Percentiles rank a stretch among this genome's conserved stretches.
Conservation (phyloP, 2,329 filamentous ascomycete genomes). For the Aspergillus tamarii region DNA sequence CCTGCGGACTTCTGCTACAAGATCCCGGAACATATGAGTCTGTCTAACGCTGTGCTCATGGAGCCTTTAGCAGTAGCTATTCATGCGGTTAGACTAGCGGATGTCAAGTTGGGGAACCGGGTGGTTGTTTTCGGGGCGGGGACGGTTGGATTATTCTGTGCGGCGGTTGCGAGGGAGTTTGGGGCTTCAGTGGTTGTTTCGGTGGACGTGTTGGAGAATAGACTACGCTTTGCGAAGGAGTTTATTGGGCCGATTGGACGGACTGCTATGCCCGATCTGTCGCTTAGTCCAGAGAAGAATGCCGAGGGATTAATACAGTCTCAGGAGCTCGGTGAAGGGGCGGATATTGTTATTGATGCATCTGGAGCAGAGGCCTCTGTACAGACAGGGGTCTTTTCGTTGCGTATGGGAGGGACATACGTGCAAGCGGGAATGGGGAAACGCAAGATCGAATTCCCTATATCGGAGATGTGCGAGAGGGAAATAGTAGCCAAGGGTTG, state of each 20-base stretch:
- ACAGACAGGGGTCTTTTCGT: conserved; percentile 47
- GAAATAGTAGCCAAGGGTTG: conserved; percentile 39
- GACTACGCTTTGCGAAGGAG: conserved; percentile 57
- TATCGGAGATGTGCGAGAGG: conserved; percentile 40
- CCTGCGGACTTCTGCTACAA: conserved; percentile 45
- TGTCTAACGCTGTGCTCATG: conserved; percentile 50
- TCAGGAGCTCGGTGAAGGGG: conserved; percentile 42
- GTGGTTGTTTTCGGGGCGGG: conserved; percentile 66
- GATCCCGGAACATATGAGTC: conserved; percentile 40
- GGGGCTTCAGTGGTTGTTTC: conserved; percentile 64
- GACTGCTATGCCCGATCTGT: conserved; percentile 16
- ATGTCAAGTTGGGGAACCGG: conserved; percentile 43
- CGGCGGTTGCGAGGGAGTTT: conserved; percentile 64
- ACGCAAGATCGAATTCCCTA: conserved; percentile 42
- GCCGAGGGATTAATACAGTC: conserved; percentile 36
- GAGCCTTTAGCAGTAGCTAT: conserved; percentile 55
- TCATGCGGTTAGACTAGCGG: conserved; percentile 46
- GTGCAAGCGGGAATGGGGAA: conserved; percentile 43
- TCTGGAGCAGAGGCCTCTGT: conserved; percentile 49
- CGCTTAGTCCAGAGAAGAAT: conserved; percentile 25
- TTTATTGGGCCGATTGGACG: conserved; percentile 16
- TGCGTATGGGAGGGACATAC: conserved; percentile 33
- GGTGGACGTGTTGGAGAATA: conserved; percentile 62
- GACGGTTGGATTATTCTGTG: conserved; percentile 65
- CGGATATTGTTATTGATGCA: conserved; percentile 47